Percentiles rank a stretch among this genome's conserved stretches.
phyloP scores from a whole-genome alignment of 148 eudicot species.

The Silene latifolia region DNA sequence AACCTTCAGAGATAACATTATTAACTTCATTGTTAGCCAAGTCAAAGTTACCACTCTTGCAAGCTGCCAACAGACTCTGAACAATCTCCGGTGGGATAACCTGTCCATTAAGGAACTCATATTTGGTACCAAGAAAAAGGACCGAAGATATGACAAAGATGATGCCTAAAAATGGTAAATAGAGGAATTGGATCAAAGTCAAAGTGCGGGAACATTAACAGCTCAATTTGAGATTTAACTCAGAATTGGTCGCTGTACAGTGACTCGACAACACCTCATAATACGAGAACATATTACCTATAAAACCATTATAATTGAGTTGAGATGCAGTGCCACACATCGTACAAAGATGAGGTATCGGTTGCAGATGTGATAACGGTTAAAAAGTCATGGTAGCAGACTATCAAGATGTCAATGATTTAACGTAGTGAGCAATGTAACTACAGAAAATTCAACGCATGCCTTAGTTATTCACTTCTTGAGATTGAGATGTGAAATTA shows the following conservation, averaged over 20 bases:
- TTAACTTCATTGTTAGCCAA: constrained; percentile 75
- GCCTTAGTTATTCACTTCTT: too few relatives aligned
- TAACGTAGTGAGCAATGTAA: neutral
- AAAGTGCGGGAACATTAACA: neutral
- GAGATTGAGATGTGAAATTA: too few relatives aligned
- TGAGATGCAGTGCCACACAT: neutral
- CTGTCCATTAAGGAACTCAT: constrained; percentile 33
- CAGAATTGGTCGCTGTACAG: neutral
- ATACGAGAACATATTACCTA: neutral
- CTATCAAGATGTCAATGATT: neutral
- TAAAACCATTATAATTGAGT: neutral
- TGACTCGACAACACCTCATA: neutral
- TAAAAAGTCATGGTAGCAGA: neutral
- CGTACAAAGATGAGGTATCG: neutral
- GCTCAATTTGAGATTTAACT: neutral
- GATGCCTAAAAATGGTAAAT: neutral
- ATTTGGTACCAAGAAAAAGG: constrained; percentile 1
- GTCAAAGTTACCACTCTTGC: constrained; percentile 85
- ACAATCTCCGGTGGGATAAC: constrained; percentile 76
- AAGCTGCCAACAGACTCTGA: constrained; percentile 62
- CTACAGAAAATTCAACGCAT: neutral
- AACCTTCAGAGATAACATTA: constrained; percentile 80
- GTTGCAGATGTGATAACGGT: neutral
- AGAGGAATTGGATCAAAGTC: neutral
- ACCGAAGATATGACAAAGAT: neutral